phyloP scores from a whole-genome alignment of 345 rosid genomes.

The Eucalyptus camaldulensis region DNA sequence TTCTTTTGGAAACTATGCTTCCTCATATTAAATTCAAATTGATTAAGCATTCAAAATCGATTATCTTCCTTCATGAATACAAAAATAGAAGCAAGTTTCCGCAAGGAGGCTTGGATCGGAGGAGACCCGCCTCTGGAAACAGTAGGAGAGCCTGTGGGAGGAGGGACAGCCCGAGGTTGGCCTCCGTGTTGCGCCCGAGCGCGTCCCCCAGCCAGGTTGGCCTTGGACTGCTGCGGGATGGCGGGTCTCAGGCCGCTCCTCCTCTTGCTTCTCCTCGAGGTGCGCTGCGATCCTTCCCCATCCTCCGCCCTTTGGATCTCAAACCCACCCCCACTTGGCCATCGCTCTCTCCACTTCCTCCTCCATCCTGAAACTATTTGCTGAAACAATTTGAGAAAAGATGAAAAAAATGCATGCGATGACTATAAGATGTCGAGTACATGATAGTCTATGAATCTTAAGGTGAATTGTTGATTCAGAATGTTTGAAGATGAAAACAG shows the following conservation, averaged over 20 bases:
- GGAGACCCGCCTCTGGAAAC: conserved; percentile 25
- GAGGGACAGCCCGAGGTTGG: conserved; percentile 26
- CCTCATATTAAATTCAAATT: not conserved
- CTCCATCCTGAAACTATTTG: not conserved
- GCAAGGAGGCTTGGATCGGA: conserved; percentile 20
- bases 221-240: conserved; percentile 34
- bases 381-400: not conserved
- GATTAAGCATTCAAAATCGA: not conserved
- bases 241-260: conserved; percentile 37
- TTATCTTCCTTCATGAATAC: not conserved
- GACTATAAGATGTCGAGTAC: not conserved
- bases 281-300: too few relatives aligned
- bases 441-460: not conserved
- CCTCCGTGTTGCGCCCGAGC: conserved; percentile 23
- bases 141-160: conserved; percentile 22
- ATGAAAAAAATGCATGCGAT: not conserved
- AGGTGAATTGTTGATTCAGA: too few relatives aligned
- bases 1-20: not conserved
- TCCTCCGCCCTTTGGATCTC: not conserved
- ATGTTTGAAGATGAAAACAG: too few relatives aligned
- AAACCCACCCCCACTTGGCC: conserved; percentile 26
- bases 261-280: not conserved
- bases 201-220: conserved; percentile 38
- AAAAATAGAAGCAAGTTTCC: conserved; percentile 22
- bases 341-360: not conserved